Evolutionary conservation across 2,329 filamentous ascomycete genomes (phyloP).

Genomic region (Talaromyces rugulosus): DNA sequence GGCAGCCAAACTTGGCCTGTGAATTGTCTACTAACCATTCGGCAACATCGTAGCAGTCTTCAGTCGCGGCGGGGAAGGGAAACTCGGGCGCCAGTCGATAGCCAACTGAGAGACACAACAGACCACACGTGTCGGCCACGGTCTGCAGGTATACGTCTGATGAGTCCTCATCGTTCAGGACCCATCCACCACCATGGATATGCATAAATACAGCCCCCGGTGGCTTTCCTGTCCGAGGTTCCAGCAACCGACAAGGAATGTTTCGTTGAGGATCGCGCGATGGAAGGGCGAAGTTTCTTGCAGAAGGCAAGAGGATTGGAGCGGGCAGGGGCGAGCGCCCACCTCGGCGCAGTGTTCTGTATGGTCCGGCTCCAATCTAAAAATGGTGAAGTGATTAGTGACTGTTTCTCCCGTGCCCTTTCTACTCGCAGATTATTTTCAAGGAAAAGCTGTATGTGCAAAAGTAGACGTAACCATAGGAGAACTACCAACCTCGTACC

Average conservation of each 20-base stretch:
- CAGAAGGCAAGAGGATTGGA: not conserved
- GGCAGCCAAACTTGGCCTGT: not conserved
- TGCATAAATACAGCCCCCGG: not conserved
- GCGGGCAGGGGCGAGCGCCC: not conserved
- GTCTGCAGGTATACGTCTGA: not conserved
- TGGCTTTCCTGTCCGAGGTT: not conserved
- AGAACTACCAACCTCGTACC: not conserved
- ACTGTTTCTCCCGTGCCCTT: not conserved
- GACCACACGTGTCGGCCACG: not conserved
- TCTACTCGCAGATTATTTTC: not conserved
- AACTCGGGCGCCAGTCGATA: constrained; percentile 52
- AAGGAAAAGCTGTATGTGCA: not conserved
- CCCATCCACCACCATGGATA: constrained; percentile 1
- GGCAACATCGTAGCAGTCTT: constrained; percentile 47
- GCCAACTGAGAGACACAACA: constrained; percentile 41
- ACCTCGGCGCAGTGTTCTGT: not conserved
- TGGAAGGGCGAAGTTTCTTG: not conserved
- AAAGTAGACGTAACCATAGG: not conserved
- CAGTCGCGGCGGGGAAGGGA: constrained; percentile 45
- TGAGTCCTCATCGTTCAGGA: not conserved
- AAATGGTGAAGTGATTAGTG: not conserved
- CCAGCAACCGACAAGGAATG: not conserved
- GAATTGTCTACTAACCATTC: constrained; percentile 31
- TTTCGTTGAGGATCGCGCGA: not conserved
- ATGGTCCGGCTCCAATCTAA: not conserved